A percentile compares a stretch with the other conserved stretches of the same genome.
Conservation (phyloP, 2,329 filamentous ascomycete species). For the Penicillium sp. region DNA sequence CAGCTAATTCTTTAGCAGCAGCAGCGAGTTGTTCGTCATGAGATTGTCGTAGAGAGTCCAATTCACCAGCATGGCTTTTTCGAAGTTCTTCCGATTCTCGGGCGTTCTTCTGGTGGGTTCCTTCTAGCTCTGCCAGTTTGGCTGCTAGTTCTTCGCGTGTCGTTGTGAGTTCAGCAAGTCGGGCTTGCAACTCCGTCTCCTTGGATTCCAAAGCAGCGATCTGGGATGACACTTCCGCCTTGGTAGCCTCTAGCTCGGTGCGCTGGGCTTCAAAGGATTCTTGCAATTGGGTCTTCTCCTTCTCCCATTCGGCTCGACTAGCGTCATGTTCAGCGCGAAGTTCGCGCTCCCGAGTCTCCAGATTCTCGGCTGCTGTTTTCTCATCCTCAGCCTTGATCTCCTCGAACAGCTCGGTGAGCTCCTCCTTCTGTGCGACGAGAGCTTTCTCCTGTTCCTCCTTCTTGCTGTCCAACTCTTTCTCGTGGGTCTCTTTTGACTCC, state of each 20-base stretch:
- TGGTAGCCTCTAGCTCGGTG: conserved; percentile 34
- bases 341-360: conserved; percentile 43
- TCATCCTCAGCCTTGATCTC: conserved; percentile 46
- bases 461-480: conserved; percentile 35
- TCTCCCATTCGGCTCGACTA: conserved; percentile 36
- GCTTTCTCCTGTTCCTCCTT: conserved; percentile 35
- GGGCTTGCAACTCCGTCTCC: conserved; percentile 31
- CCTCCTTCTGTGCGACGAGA: conserved; percentile 44
- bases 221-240: conserved; percentile 31
- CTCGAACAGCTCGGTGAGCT: conserved; percentile 49
- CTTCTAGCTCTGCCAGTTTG: conserved; percentile 33
- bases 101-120: conserved; percentile 28
- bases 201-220: conserved; percentile 37
- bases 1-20: conserved; percentile 24
- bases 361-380: conserved; percentile 36
- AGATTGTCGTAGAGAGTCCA: conserved; percentile 25
- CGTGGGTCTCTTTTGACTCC: conserved; percentile 47
- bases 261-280: conserved; percentile 37
- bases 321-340: conserved; percentile 41
- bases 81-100: conserved; percentile 26
- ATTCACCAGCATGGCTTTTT: conserved; percentile 24
- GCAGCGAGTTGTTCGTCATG: conserved; percentile 28
- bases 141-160: conserved; percentile 27
- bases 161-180: conserved; percentile 28
- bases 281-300: conserved; percentile 39